Evolutionary conservation across 2,329 filamentous ascomycete genomes (phyloP), one percentile per base, ranked within the genome.

Genomic region (Aspergillus ochraceoroseus): DNA sequence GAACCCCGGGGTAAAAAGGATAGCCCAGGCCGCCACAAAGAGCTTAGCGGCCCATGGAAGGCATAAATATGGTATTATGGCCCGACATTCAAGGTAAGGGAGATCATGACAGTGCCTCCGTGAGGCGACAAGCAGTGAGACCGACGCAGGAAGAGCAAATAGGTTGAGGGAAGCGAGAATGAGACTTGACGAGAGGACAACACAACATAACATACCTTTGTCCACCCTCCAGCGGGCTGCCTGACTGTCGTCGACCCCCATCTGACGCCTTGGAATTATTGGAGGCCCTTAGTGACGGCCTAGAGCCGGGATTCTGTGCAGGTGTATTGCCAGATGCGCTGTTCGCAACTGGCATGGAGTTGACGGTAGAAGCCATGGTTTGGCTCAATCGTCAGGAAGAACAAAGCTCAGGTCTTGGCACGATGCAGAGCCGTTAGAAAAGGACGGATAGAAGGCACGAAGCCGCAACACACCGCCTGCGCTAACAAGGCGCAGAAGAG

Each of bases 201-300:
- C 32, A 44, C 36, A 48, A 64, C 32, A 44, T 34, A 48, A 64
- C 73, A 64, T 70, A 79, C 76, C 72, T 74, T 59, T 74, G 70
- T 53, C 62, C 67, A 48, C 64, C 70, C 56, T 78, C 74, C 31
- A 72, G 66, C 46, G 76, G 75, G 58, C 73, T 77, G 43, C 65
- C 71, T 51, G 72, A 66, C 56, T 76, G 75, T 62, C 75, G 76
- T 61, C 75, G 73, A 58, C 67, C 65, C 46, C 64, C 65, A 59
- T 77, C 74, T 45, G 71, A 63, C 44, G 64, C 65, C 62, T 76
- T 78, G 46, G 64, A 67, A 51, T 62, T 65, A 46, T 68, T 61
- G 57, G 58, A 71, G 55, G 71, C 68, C 58, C 76, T 75, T 57
- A 74, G 59, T 46, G 72, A 69, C 48, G 68, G 60, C 46, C 68